Base-by-base conservation (phyloP, 2,329 filamentous ascomycete genomes). In the Boeremia lycopersici region DNA sequence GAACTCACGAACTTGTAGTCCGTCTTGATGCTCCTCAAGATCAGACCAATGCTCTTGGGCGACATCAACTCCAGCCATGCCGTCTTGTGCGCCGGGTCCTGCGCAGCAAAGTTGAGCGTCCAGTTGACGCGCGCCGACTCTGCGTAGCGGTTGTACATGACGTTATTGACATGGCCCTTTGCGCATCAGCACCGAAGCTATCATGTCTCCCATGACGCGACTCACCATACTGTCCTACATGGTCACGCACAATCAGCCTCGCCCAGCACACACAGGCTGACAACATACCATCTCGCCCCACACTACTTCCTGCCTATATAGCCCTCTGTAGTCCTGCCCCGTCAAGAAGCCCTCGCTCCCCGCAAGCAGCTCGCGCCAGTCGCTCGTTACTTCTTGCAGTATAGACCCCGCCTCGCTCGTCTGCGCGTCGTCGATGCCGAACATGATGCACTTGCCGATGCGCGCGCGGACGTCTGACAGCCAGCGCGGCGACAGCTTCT, bases 1-100 rank as follows among this genome's bases (percentile, higher is more conserved):
- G 10, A 11, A 81, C 88, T 61, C 71, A 95, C 91, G 77, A 96
- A 92, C 77, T 96, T 96, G 76, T 89, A 96, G 62, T 96, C 88
- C 0, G 89, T 87, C 64, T 84, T 89, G 62, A 96, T 91, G 63
- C 87, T 91, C 65, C 86, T 84, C 68, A 96, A 76, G 55, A 96
- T 95, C 51, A 96, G 72, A 0, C 93, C 92, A 15, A 86, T 79
- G 1, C 83, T 82, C 23, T 77, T 82, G 0, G 88, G 86, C 12
- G 83, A 86, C 78, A 89, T 84, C 35, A 96, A 77, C 42, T 88
- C 82, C 12, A 77, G 74, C 91, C 92, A 96, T 57, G 84, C 78
- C 36, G 79, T 73, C 52, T 79, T 79, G 60, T 93, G 81, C 28
- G 75, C 73, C 0, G 85, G 84, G 64, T 91, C 86, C 56, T 85